These are phyloP conservation scores for Annulohypoxylon moriforme DNA, from an alignment of 495 filamentous ascomycete species.

Conservation along the genomic window DNA sequence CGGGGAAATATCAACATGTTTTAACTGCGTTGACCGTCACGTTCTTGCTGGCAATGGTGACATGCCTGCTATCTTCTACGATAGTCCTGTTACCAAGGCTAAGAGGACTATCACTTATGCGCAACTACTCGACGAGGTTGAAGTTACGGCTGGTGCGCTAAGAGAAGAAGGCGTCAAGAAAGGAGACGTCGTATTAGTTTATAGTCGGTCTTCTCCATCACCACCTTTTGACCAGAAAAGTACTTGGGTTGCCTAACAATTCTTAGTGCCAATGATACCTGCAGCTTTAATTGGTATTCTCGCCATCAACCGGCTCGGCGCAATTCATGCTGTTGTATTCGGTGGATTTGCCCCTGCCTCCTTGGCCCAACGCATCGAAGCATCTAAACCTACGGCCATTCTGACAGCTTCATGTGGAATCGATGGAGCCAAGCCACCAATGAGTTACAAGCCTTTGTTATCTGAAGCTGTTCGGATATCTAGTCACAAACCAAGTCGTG, in stretches of 20 bases:
- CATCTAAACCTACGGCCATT: slow-evolving; percentile 76
- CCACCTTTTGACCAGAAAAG: neutral
- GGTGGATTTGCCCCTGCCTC: slow-evolving; percentile 87
- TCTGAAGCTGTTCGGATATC: slow-evolving; percentile 71
- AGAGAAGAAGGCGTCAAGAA: slow-evolving; percentile 83
- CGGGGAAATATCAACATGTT: slow-evolving; percentile 89
- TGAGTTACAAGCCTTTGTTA: slow-evolving; percentile 76
- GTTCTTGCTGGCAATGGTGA: slow-evolving; percentile 79
- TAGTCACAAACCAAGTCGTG: slow-evolving; percentile 70
- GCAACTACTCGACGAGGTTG: slow-evolving; percentile 83
- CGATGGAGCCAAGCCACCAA: slow-evolving; percentile 82
- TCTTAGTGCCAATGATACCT: slow-evolving; percentile 93
- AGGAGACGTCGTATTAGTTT: slow-evolving; percentile 92
- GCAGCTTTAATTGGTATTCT: slow-evolving; percentile 86
- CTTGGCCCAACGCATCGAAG: slow-evolving; percentile 89
- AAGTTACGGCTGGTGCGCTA: slow-evolving; percentile 83
- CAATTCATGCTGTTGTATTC: slow-evolving; percentile 92
- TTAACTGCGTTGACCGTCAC: slow-evolving; percentile 91
- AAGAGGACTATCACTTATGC: slow-evolving; percentile 79
- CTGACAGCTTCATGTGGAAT: slow-evolving; percentile 94
- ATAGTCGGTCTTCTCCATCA: slow-evolving; percentile 68
- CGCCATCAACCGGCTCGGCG: slow-evolving; percentile 82
- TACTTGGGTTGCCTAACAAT: slow-evolving; percentile 22
- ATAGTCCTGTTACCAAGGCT: slow-evolving; percentile 82
- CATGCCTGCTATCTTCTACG: slow-evolving; percentile 82